Evolutionary conservation across 148 eudicot species (phyloP).

Genomic region (Arbutus unedo): DNA sequence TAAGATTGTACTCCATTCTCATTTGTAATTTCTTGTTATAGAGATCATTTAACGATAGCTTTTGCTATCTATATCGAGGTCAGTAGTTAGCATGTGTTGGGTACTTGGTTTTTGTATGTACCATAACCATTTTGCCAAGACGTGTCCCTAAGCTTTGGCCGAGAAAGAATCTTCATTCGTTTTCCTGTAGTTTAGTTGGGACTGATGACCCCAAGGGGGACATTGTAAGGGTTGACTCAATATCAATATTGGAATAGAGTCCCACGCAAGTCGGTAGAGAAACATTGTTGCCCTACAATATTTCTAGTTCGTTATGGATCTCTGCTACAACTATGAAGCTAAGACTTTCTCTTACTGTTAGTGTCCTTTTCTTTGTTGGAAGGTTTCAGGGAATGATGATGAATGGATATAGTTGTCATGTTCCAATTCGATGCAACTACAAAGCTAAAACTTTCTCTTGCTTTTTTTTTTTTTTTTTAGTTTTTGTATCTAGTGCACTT

Average conservation of each 20-base stretch:
- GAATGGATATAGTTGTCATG: too few species aligned
- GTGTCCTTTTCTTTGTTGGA: background rate
- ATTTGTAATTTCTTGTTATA: background rate
- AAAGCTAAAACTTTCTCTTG: background rate
- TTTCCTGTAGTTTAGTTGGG: too few species aligned
- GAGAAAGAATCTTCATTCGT: too few species aligned
- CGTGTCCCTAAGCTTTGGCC: background rate
- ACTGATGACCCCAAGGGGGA: too few species aligned
- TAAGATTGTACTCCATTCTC: conserved; percentile 6
- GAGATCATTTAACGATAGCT: background rate
- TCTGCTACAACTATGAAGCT: background rate
- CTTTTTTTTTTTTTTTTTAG: too few species aligned
- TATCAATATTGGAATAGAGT: too few species aligned
- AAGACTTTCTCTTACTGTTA: background rate
- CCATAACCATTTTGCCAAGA: background rate
- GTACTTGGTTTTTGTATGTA: background rate
- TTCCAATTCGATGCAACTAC: background rate
- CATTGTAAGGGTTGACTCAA: too few species aligned
- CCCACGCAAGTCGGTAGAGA: too few species aligned
- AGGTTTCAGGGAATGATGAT: background rate
- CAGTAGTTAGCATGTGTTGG: background rate
- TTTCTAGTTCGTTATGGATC: background rate
- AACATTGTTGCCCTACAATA: background rate
- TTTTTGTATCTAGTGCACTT: background rate
- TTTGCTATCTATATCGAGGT: conserved; percentile 1